phyloP scores from a whole-genome alignment of 164 flowering plant species.

The Euptelea pleiosperma region DNA sequence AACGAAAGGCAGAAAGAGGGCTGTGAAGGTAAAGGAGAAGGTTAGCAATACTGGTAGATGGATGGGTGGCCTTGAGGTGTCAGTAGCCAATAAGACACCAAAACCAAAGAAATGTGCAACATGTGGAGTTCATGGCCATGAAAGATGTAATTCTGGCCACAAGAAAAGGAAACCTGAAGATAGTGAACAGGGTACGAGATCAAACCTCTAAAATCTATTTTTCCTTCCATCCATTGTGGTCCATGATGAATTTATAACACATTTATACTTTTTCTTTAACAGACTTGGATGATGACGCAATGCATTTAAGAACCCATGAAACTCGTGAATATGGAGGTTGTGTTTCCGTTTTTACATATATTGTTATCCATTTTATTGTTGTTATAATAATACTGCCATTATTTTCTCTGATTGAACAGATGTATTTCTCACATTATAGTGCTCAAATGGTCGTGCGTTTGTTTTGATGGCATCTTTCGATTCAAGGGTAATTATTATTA shows the following conservation, averaged over 20 bases:
- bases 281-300: too few species aligned
- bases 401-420: slow-evolving; percentile 1
- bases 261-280: neutral
- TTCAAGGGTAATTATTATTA: neutral
- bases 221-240: neutral
- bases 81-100: neutral
- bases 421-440: neutral
- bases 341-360: too few species aligned
- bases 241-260: neutral
- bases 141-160: neutral
- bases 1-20: neutral
- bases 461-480: neutral
- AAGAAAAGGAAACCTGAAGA: neutral
- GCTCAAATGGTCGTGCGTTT: too few species aligned
- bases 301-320: too few species aligned
- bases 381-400: neutral
- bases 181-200: neutral
- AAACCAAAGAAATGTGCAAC: neutral
- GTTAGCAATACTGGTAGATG: neutral
- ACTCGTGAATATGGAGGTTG: too few species aligned
- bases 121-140: neutral
- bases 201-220: neutral
- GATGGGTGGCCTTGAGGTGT: neutral
- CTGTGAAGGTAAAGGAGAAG: neutral
- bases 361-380: neutral